Evolutionary conservation across 345 rosid species (phyloP), one percentile per base, ranked within the genome.

Genomic region (Camelina laxa): DNA sequence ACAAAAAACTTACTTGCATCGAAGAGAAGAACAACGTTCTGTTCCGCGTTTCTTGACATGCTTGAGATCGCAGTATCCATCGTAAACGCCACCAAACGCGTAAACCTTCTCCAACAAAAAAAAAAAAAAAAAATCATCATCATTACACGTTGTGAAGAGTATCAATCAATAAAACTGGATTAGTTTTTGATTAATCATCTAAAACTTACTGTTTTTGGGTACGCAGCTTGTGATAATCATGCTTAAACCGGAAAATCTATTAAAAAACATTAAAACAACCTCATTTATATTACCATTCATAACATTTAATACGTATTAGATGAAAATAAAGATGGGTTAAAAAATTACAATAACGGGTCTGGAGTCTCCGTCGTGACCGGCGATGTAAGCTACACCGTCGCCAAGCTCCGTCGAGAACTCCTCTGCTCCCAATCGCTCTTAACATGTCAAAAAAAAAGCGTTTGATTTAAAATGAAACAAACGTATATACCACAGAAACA

Each of bases 181-280:
- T 0, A 7, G 35, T 31, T 6, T 14, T 16, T 55, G 39, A 17
- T 48, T 8, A 31, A 5, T 47, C 0, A 10, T n/a, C 3, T 42
- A 1, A 1, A 15, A 74, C 97, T 88, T 62, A 95, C 99, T 78
- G 78, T 79, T 89, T 95, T 66, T 88, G 97, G 5, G 89, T 90
- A 80, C 75, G 84, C 72, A 90, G 72, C 84, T 95, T 95, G 41
- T 88, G 94, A 79, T 89, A 90, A 55, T 92, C 97, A 79, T 92
- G 92, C 80, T 92, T 95, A 11, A 92, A 84, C 51, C 99, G 88
- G 49, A 92, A 95, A 66, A 95, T 77, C 99, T 95, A 83, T 60
- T 21, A 27, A 27, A 27, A 27, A 27, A n/a, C n/a, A n/a, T n/a
- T 27, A 33, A 33, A 22, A 19, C 16, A 61, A 33, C 2, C 7